These are phyloP conservation scores for Mycogone perniciosa DNA, from an alignment of 2,329 filamentous ascomycete species.

Conservation along the genomic window DNA sequence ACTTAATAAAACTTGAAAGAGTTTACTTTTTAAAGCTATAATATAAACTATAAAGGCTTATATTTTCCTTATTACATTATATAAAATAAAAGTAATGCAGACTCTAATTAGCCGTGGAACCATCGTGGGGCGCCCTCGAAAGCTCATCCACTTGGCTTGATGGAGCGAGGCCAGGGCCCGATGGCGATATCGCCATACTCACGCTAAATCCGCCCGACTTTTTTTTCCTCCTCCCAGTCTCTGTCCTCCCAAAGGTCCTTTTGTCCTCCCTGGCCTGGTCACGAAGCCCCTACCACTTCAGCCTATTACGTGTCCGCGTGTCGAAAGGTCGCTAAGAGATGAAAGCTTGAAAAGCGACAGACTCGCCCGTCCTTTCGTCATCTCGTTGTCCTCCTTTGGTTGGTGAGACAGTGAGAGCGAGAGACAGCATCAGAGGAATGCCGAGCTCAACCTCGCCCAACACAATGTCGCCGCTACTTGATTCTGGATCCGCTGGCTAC, in stretches of 20 bases:
- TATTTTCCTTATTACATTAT: too few species aligned
- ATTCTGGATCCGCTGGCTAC: slow-evolving; percentile 5
- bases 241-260: not conserved
- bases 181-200: not conserved
- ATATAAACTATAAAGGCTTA: too few species aligned
- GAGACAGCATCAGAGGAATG: not conserved
- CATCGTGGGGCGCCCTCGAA: too few species aligned
- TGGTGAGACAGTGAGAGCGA: not conserved
- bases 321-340: too few species aligned
- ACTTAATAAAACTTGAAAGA: too few species aligned
- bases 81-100: too few species aligned
- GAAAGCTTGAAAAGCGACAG: too few species aligned
- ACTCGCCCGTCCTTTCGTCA: not conserved
- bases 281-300: not conserved
- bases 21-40: too few species aligned
- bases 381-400: not conserved
- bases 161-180: not conserved
- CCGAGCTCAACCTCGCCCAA: not conserved
- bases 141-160: too few species aligned
- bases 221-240: not conserved
- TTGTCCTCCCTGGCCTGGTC: not conserved
- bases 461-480: slow-evolving; percentile 9
- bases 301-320: not conserved
- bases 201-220: not conserved
- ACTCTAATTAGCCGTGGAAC: too few species aligned